Evolutionary conservation across 371 early-diverging fungal species (phyloP), one percentile per base, ranked within the genome.

Genomic region (Parasitella parasitica): DNA sequence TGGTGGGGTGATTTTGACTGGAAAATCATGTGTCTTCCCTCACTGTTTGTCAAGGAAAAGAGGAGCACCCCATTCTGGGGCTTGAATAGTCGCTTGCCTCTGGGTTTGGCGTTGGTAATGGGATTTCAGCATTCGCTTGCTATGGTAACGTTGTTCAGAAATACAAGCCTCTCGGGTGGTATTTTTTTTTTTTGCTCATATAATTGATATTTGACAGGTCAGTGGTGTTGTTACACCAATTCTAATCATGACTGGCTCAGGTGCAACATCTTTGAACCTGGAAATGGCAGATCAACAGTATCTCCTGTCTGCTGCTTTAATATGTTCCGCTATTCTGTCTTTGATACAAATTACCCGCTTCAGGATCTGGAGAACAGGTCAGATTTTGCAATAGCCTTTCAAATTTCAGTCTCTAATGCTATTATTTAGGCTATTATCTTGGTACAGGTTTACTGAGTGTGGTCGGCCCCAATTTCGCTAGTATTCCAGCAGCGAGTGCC

Each of bases 1-100:
- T 86, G 86, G 86, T 72, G 82, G 63, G 86, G 86, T 9, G 78
- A 82, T 37, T 83, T 81, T 39, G 82, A 83, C 65, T 86, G 82
- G 72, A 72, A 66, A 16, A 62, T 65, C 18, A 78, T 86, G 70
- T 86, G 86, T 64, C 62, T 81, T 55, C 86, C 86, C 13, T 48
- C 72, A 13, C 30, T 84, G 57, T 61, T 70, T 35, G 55, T 51
- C 28, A 75, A 74, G 62, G 75, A 73, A 34, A 69, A 62, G 28
- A 62, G 22, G 43, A 67, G 62, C 32, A 72, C 86, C 1, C 86
- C 86, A 5, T 87, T 87, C 51, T 87, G 81, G 70, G 87, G 87
- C 3, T 70, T 86, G 48, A 81, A 86, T 61, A 81, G 81, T 59
- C 61, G 74, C 56, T 62, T 87, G 18, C 86, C 87, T 20, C 63